phyloP scores from a whole-genome alignment of 805 yeast species.

The Isabelozyma gotoi region DNA sequence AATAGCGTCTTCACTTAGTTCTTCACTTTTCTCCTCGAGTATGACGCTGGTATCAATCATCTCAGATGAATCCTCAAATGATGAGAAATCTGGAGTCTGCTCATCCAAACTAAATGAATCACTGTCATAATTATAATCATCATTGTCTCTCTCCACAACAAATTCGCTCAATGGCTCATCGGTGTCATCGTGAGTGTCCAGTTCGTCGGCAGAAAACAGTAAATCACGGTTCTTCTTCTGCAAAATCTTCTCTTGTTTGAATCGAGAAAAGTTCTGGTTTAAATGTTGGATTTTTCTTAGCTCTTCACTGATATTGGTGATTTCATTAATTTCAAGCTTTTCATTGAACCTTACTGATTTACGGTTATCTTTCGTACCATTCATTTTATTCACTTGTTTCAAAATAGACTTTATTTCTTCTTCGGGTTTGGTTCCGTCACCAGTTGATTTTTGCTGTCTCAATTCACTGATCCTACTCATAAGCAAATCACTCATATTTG shows the following conservation, averaged over 20 bases:
- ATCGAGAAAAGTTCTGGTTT: conserved; percentile 17
- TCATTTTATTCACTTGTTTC: neutral
- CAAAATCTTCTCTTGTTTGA: conserved; percentile 14
- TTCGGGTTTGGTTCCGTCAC: neutral
- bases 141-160: conserved; percentile 8
- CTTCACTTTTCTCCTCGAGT: neutral
- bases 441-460: conserved; percentile 13
- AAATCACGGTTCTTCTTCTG: conserved; percentile 12
- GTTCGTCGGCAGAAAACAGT: neutral
- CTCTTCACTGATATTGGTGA: conserved; percentile 55
- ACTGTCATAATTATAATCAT: neutral
- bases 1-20: neutral
- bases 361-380: conserved; percentile 12
- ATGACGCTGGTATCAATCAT: conserved; percentile 1
- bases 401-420: conserved; percentile 1
- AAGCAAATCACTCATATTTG: conserved; percentile 21
- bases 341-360: conserved; percentile 58
- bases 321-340: conserved; percentile 54
- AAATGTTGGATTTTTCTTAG: conserved; percentile 26
- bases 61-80: conserved; percentile 1
- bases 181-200: conserved; percentile 1
- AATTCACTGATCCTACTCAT: conserved; percentile 41
- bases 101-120: conserved; percentile 3
- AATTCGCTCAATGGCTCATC: conserved; percentile 10
- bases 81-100: conserved; percentile 1